Base-by-base conservation (phyloP, 2,329 filamentous ascomycete species). In the Ascochyta lentis region DNA sequence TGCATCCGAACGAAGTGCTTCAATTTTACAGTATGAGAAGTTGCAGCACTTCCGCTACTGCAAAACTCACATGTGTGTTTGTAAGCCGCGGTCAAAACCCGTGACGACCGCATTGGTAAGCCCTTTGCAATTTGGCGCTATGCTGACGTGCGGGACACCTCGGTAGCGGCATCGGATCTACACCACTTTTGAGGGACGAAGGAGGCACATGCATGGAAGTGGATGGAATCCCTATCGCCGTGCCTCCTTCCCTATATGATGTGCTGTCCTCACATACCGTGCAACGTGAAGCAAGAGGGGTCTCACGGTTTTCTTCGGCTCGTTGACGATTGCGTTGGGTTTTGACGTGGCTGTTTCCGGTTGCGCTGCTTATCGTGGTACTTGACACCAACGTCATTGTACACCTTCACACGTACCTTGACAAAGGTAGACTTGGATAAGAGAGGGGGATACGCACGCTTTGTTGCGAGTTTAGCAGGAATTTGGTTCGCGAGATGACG, bases 131-230 rank as follows among this genome's bases (percentile, higher is more conserved):
- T 54, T 49, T 35, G 45, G 40, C 52, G 40, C 52, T 49, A 54
- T 23, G 40, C 51, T 54, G 45, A 49, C 27, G 41, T 55, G 52
- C 52, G 38, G 52, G 35, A 23, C 33, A 24, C 40, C 52, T 49
- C 46, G 52, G 52, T 41, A 41, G 40, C 46, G 41, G 52, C 52
- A 29, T 41, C 46, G 46, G 52, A 46, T 55, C 46, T 42, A 46
- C 46, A 49, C 46, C 52, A 45, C 27, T 45, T 35, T 37, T 35
- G 52, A 41, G 27, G 27, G 24, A 8, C 8, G 8, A 31, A 35
- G 19, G 45, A 49, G 43, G 47, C 38, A 44, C 52, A 46, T 55
- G 52, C 52, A 49, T 55, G 15, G 37, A 39, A 39, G 46, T 45
- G 34, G 16, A 5, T 43, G 4, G 37, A 39, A 39, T 24, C 37